phyloP scores from a whole-genome alignment of 371 early-diverging fungal genomes.

The Zancudomyces culisetae region DNA sequence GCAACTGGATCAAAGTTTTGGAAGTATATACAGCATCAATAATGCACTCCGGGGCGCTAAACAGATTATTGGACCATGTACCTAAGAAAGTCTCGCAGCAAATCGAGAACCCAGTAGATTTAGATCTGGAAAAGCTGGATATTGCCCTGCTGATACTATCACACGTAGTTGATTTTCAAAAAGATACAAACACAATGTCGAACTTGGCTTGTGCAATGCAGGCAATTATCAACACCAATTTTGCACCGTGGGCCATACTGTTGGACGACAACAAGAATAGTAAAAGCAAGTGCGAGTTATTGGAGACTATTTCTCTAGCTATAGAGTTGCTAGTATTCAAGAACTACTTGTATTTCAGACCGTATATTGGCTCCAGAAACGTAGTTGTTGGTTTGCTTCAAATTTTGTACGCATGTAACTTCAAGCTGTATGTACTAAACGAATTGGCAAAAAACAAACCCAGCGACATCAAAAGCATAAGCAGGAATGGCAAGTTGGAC shows the following conservation, averaged over 20 bases:
- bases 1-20: too few species aligned
- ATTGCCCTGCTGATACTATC: too few species aligned
- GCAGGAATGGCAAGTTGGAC: not conserved
- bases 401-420: not conserved
- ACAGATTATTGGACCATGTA: too few species aligned
- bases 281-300: too few species aligned
- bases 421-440: not conserved
- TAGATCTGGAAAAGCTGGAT: too few species aligned
- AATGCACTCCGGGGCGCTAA: too few species aligned
- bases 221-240: not conserved
- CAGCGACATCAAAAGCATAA: not conserved
- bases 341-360: not conserved
- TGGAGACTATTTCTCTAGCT: not conserved
- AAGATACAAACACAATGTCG: not conserved
- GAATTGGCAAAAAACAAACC: not conserved
- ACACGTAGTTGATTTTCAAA: too few species aligned
- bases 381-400: not conserved
- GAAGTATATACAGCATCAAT: too few species aligned
- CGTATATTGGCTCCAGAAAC: not conserved
- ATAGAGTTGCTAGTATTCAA: not conserved
- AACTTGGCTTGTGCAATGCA: not conserved
- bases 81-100: too few species aligned
- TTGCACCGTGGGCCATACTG: not conserved
- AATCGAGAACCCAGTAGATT: too few species aligned
- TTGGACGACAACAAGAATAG: not conserved